Evolutionary conservation across 768 basidiomycete species (phyloP), one percentile per base, ranked within the genome.

Genomic region (Favolaschia claudopus): DNA sequence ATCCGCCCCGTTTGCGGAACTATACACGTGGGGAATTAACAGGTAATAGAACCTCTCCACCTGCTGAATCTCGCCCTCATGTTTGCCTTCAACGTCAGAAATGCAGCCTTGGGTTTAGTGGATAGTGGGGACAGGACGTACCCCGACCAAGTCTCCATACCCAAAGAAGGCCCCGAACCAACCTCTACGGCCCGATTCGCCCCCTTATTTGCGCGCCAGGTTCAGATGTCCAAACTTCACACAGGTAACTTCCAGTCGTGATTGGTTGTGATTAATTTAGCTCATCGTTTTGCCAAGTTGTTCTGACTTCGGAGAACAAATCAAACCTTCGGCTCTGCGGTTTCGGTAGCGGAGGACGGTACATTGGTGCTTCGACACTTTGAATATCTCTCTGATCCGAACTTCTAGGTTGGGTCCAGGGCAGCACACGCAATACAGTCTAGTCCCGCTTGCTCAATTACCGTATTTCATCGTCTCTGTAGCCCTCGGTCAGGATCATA

Each of bases 401-500:
- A 29, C 40, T 19, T 27, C 15, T 64, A 92, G 92, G 17, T 81
- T 95, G 15, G 95, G 93, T 3, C 82, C 83, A 3, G 82, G 81
- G 3, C 83, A 90, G 36, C 91, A 95, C 66, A 94, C 90, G 14
- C 93, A 95, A 70, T 90, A 90, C 60, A 79, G 80, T 13, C 81
- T 95, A 28, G 82, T 82, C 37, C 85, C 88, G 1, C 72, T 92
- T 15, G 69, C 82, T 1, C 83, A 86, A 28, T 78, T 90, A 39
- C 74, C 83, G 1, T 78, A 86, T 34, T 76, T 77, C 0, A 82
- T 95, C 28, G 75, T 80, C 7, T 77, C 86, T 14, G 83, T 98
- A 24, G 93, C 95, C 0, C 79, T 95, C 7, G 96, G 93, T 12
- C 96, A 96, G 71, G 97, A 99, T 67, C 97, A 99, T 70, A 96